A percentile compares a stretch with the other conserved stretches of the same genome.
These are phyloP conservation scores for Pleurotus cornucopiae DNA, from an alignment of 768 basidiomycete species.

Conservation along the genomic window DNA sequence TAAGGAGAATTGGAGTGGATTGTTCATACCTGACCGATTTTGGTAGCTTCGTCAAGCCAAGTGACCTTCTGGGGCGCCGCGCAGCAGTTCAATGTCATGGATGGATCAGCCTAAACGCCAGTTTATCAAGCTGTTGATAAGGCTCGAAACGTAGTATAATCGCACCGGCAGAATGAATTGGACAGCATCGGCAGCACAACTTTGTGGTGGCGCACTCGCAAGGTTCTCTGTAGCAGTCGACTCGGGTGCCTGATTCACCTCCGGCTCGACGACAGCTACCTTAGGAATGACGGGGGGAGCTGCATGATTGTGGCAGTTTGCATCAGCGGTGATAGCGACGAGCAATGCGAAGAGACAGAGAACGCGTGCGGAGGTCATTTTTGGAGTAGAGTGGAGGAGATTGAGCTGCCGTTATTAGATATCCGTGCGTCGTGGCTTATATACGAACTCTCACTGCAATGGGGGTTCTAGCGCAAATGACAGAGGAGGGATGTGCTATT, in stretches of 20 bases:
- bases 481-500: too few species aligned
- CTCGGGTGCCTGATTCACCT: not conserved
- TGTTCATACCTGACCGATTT: not conserved
- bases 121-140: not conserved
- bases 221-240: not conserved
- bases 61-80: not conserved
- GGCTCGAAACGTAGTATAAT: too few species aligned
- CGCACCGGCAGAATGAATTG: not conserved
- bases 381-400: too few species aligned
- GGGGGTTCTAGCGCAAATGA: too few species aligned
- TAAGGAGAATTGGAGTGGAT: not conserved
- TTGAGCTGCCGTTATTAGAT: too few species aligned
- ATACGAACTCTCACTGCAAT: too few species aligned
- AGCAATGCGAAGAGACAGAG: too few species aligned
- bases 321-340: not conserved
- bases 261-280: not conserved
- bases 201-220: not conserved
- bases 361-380: too few species aligned
- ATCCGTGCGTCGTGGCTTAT: too few species aligned
- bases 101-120: not conserved
- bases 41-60: constrained; percentile 1
- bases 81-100: not conserved
- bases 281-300: not conserved
- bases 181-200: not conserved
- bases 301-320: not conserved